Evolutionary conservation across 2,329 filamentous ascomycete genomes (phyloP).

Genomic region (Grosmannia clavigera): DNA sequence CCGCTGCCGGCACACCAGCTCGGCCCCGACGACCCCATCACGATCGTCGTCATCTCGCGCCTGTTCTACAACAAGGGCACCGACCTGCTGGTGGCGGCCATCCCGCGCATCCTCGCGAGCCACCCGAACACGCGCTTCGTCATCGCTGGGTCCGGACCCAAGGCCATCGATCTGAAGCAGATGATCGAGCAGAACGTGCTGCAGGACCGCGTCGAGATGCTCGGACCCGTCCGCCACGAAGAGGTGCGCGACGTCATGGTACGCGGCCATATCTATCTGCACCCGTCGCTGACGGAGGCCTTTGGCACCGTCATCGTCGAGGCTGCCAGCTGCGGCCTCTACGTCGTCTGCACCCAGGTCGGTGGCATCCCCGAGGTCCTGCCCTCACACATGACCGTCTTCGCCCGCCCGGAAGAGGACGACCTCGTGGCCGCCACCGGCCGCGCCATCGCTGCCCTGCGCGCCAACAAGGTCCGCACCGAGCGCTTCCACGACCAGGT

Average conservation of each 20-base stretch:
- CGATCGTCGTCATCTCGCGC: constrained; percentile 92
- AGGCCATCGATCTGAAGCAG: constrained; percentile 94
- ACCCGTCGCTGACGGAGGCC: constrained; percentile 88
- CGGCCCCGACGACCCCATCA: constrained; percentile 76
- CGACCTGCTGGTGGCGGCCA: constrained; percentile 89
- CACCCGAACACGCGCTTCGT: constrained; percentile 94
- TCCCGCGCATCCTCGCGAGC: constrained; percentile 78
- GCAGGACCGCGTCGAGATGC: constrained; percentile 84
- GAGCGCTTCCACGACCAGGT: constrained; percentile 95
- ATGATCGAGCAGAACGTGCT: constrained; percentile 94
- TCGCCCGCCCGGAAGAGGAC: constrained; percentile 93
- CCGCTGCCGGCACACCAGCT: constrained; percentile 51
- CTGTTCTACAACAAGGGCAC: constrained; percentile 99
- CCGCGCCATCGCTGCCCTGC: constrained; percentile 74
- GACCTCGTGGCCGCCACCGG: constrained; percentile 84
- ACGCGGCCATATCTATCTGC: constrained; percentile 88
- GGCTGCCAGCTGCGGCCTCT: constrained; percentile 87
- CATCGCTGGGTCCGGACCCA: constrained; percentile 89
- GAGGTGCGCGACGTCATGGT: constrained; percentile 98
- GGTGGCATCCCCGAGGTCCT: constrained; percentile 95
- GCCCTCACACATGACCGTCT: constrained; percentile 92
- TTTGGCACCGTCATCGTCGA: constrained; percentile 98
- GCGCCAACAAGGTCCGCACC: constrained; percentile 76
- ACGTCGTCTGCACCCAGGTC: constrained; percentile 92
- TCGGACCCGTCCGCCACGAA: constrained; percentile 87